phyloP scores from a whole-genome alignment of 768 basidiomycete species.

The Zangia roseola region DNA sequence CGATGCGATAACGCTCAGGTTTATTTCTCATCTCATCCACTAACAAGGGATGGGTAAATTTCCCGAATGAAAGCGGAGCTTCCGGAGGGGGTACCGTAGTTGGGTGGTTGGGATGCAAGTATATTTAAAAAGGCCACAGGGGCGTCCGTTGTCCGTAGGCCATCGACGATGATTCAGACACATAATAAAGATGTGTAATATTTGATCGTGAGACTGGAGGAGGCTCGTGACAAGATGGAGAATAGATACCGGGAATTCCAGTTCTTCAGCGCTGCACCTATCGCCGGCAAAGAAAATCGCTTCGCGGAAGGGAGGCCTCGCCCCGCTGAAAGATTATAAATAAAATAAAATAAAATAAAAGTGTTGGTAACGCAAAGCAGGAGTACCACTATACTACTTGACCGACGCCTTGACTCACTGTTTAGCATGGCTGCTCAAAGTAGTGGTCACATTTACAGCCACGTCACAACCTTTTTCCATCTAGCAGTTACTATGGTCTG shows the following conservation, averaged over 20 bases:
- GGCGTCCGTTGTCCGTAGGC: neutral
- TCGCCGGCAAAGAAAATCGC: too few relatives aligned
- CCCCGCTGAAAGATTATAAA: too few relatives aligned
- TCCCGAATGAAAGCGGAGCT: neutral
- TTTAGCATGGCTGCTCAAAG: too few relatives aligned
- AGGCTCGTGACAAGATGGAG: constrained; percentile 8
- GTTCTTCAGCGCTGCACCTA: neutral
- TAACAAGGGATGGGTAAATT: neutral
- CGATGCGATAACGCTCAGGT: constrained; percentile 1
- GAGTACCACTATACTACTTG: too few relatives aligned
- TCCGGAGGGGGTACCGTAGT: neutral
- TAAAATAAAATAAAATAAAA: too few relatives aligned
- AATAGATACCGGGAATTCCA: constrained; percentile 1
- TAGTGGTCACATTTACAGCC: too few relatives aligned
- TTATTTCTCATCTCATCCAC: constrained; percentile 1
- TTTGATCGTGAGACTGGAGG: constrained; percentile 6
- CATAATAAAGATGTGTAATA: constrained; percentile 8
- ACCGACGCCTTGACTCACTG: too few relatives aligned
- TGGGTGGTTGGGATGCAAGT: neutral
- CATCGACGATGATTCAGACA: neutral
- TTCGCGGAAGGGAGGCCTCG: too few relatives aligned
- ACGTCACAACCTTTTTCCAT: too few relatives aligned
- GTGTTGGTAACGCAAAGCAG: too few relatives aligned
- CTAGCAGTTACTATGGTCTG: too few relatives aligned
- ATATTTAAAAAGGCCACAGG: neutral